Evolutionary conservation across 345 rosid species (phyloP).

Genomic region (Hirschfeldia incana): DNA sequence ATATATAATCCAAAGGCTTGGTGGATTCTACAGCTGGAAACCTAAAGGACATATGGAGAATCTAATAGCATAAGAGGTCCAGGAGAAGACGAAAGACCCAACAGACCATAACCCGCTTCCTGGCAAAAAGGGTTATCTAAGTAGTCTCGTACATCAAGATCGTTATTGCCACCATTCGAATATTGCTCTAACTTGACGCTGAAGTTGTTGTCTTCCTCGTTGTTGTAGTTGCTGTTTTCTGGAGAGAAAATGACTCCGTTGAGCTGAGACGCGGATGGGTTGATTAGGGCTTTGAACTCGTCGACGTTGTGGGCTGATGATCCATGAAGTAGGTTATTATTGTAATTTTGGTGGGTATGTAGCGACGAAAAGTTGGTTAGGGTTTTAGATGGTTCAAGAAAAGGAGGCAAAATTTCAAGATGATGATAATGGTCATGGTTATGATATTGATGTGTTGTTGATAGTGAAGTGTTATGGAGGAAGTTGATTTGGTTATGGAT

Average conservation of each 20-base stretch:
- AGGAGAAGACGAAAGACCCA: conserved; percentile 44
- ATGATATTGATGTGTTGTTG: conserved; percentile 27
- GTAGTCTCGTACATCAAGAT: conserved; percentile 41
- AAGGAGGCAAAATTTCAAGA: conserved; percentile 48
- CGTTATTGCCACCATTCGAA: conserved; percentile 47
- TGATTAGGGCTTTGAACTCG: conserved; percentile 52
- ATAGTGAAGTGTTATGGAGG: conserved; percentile 32
- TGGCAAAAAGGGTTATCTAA: conserved; percentile 53
- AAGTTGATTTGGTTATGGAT: conserved; percentile 44
- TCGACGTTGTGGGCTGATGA: conserved; percentile 44
- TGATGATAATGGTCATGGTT: conserved; percentile 15
- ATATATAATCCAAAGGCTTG: conserved; percentile 48
- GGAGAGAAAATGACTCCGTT: conserved; percentile 35
- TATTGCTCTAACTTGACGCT: conserved; percentile 55
- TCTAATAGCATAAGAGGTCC: conserved; percentile 46
- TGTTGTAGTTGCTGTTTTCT: conserved; percentile 35
- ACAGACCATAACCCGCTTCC: conserved; percentile 46
- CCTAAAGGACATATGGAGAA: conserved; percentile 46
- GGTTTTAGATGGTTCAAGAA: conserved; percentile 49
- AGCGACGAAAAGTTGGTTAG: conserved; percentile 32
- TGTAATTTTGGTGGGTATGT: conserved; percentile 35
- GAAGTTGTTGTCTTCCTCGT: conserved; percentile 42
- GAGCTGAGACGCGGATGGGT: conserved; percentile 44
- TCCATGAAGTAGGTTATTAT: conserved; percentile 35
- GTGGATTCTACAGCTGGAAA: conserved; percentile 46